Conservation (phyloP, 73 alveolate genomes). For the Paramecium biaurelia region DNA sequence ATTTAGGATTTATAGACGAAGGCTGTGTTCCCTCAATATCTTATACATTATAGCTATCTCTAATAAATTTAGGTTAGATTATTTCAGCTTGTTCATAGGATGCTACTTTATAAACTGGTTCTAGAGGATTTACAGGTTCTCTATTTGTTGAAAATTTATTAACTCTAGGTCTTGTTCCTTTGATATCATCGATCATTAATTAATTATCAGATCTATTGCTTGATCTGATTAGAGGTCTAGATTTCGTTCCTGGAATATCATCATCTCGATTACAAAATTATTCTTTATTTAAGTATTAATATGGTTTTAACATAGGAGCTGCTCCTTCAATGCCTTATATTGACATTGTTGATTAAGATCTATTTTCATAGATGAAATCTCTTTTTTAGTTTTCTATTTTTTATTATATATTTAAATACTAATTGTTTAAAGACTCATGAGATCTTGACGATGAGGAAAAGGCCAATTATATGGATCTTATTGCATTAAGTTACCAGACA, state of each 20-base stretch:
- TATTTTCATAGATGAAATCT: not conserved
- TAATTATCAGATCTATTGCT: slow-evolving; percentile 72
- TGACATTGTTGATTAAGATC: slow-evolving; percentile 9
- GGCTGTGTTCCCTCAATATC: slow-evolving; percentile 97
- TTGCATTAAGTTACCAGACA: slow-evolving; percentile 2
- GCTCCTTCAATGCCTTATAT: slow-evolving; percentile 69
- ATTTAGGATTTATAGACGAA: slow-evolving; percentile 63
- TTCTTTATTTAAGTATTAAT: slow-evolving; percentile 65
- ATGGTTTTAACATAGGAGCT: slow-evolving; percentile 66
- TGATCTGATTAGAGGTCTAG: slow-evolving; percentile 51
- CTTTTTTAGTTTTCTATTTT: not conserved
- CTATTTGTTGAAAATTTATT: slow-evolving; percentile 75
- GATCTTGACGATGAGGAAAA: slow-evolving; percentile 70
- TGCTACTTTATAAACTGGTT: slow-evolving; percentile 92
- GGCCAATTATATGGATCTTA: slow-evolving; percentile 76
- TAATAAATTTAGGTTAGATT: slow-evolving; percentile 91
- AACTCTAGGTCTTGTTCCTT: slow-evolving; percentile 72
- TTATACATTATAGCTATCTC: slow-evolving; percentile 86
- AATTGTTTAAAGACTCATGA: slow-evolving; percentile 71
- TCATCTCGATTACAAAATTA: slow-evolving; percentile 55
- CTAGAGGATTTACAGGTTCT: slow-evolving; percentile 79
- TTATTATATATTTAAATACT: not conserved
- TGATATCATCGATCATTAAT: slow-evolving; percentile 70
- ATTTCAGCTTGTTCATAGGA: slow-evolving; percentile 83
- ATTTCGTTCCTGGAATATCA: slow-evolving; percentile 68